Evolutionary conservation across 257 asterid genomes (phyloP), one percentile per base, ranked within the genome.

Genomic region (Phtheirospermum japonicum): DNA sequence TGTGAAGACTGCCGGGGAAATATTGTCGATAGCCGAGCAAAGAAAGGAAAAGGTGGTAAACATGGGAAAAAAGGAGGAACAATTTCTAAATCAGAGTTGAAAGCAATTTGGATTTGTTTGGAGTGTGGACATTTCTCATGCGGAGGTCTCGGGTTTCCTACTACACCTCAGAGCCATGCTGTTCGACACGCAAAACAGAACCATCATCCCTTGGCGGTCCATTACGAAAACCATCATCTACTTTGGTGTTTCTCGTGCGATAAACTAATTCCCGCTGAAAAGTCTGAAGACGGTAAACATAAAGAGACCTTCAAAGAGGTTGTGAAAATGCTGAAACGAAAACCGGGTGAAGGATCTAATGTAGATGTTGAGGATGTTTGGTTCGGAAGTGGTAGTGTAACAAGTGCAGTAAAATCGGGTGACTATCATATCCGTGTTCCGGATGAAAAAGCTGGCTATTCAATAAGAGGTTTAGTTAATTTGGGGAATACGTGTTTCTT

Each of bases 401-500:
- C 76, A 0, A 69, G 79, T 74, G 84, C 67, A 17, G 30, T 77
- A 50, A 80, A 77, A 73, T 68, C 78, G 6, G 95, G 74, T 63
- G 66, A 71, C 60, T 68, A 69, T 64, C 36, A 62, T 11, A 61
- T 73, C 57, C 71, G 52, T 65, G 66, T 59, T 40, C 70, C 68
- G n/a, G 72, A 71, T 77, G 73, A 55, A 11, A 75, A 50, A 51
- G 58, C 62, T 56, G 71, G 76, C 20, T 76, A 79, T 79, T 58
- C 67, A 12, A 73, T 87, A 45, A 83, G 86, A 82, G 99, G 99
- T 53, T 77, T 93, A 71, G 61, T 79, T 71, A 93, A 93, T 85
- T 73, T 93, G 79, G 99, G 99, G 63, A 93, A 93, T 73, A 85
- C 99, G 1, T 93, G 99, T 76, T 93, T 93, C 81, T 89, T 93